These are phyloP conservation scores for Boletus edulis DNA, from an alignment of 768 basidiomycete species.

Conservation along the genomic window DNA sequence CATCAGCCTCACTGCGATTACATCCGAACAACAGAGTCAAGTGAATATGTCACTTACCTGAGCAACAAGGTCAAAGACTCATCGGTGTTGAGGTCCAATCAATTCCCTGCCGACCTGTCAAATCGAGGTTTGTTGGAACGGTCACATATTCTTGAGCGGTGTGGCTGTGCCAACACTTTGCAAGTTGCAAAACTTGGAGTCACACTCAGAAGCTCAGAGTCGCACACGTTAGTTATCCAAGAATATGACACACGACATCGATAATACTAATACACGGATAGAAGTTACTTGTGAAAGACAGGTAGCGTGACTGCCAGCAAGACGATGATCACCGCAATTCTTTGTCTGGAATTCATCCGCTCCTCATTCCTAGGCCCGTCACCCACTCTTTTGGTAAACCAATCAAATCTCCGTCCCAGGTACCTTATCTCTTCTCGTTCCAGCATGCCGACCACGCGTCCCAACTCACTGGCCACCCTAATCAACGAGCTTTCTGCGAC, in stretches of 20 bases:
- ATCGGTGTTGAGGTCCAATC: too few species aligned
- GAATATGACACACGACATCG: not conserved
- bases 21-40: too few species aligned
- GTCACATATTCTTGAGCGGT: too few species aligned
- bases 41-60: too few species aligned
- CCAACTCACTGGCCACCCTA: constrained; percentile 49
- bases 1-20: too few species aligned
- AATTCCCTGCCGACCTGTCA: too few species aligned
- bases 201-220: too few species aligned
- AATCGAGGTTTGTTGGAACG: too few species aligned
- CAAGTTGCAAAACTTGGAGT: too few species aligned
- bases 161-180: too few species aligned
- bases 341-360: constrained; percentile 37
- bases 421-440: constrained; percentile 39
- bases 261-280: not conserved
- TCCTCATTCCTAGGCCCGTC: constrained; percentile 45
- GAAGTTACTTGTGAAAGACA: not conserved
- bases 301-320: constrained; percentile 4
- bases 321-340: constrained; percentile 22
- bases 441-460: constrained; percentile 44
- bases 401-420: constrained; percentile 50
- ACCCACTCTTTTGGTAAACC: constrained; percentile 46
- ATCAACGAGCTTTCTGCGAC: constrained; percentile 50
- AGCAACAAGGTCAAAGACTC: too few species aligned
- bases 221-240: not conserved